Evolutionary conservation across 2,329 filamentous ascomycete genomes (phyloP), one percentile per base, ranked within the genome.

Genomic region (Penicillium hesseltinei): DNA sequence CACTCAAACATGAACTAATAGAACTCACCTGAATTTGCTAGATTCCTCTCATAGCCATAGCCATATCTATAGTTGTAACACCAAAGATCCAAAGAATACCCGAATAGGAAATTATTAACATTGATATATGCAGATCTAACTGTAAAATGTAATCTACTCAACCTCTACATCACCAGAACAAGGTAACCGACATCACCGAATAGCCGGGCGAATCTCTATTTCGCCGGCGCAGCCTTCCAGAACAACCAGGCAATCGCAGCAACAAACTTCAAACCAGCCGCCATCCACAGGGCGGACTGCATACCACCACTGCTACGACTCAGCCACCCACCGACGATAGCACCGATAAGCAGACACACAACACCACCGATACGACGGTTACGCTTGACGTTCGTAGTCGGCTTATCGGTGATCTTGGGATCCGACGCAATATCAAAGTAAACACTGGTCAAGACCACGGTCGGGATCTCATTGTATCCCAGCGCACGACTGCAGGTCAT

Each of bases 401-500:
- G 71, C 50, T 66, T 68, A 4, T 62, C 64, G 0, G 62, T 61
- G 27, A 78, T 61, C 42, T 70, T 72, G 13, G 75, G 71, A 56
- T 80, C 77, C 5, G 74, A 73, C 2, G 74, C 74, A 45, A 79
- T 73, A 58, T 80, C 77, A 61, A 77, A 78, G 58, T 78, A 79
- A 15, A 78, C 68, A 43, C 76, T 78, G 11, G 77, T 80, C 61
- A 80, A 62, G 6, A 79, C 77, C 17, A 78, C 76, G 9, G 76
- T 78, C 15, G 77, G 77, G 40, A 80, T 73, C 63, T 79, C 77
- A 47, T 75, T 75, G 60, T 75, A 75, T 0, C 71, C 69, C 25
- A 80, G 68, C 5, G 73, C 66, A 2, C 77, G 73, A 54, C 73
- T 78, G 19, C 75, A 73, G 3, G 75, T 71, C 59, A 79, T 77